phyloP scores from a whole-genome alignment of 495 filamentous ascomycete species.

The Penicillium tannophilum region DNA sequence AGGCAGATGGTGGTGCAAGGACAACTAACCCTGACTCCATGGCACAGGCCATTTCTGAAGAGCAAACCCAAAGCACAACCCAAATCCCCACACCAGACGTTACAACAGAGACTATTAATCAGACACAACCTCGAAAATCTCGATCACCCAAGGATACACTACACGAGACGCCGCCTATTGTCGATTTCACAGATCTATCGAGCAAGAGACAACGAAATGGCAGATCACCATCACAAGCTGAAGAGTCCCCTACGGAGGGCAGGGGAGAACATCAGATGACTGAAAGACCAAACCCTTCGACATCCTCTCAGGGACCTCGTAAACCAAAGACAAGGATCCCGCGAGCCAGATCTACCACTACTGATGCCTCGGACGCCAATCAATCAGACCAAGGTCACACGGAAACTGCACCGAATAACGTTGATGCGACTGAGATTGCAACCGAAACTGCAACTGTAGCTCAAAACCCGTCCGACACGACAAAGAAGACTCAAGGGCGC shows the following conservation, averaged over 20 bases:
- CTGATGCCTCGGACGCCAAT: background rate
- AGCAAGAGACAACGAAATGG: slow-evolving; percentile 20
- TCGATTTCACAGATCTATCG: background rate
- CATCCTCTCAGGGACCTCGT: background rate
- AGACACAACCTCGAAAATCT: background rate
- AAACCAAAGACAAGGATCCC: background rate
- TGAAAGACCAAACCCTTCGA: background rate
- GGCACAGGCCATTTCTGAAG: background rate
- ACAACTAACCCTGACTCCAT: slow-evolving; percentile 3
- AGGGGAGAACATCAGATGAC: background rate
- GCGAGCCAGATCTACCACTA: background rate
- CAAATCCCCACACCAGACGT: background rate
- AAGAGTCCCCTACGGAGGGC: background rate
- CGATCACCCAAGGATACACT: slow-evolving; percentile 13
- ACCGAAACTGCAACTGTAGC: background rate
- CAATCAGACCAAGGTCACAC: background rate
- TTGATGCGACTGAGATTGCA: background rate
- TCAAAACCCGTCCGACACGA: background rate
- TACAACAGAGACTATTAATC: background rate
- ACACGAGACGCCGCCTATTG: slow-evolving; percentile 9
- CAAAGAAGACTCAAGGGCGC: slow-evolving; percentile 11
- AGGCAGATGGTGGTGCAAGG: background rate
- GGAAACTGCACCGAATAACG: background rate
- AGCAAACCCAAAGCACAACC: background rate
- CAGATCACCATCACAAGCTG: slow-evolving; percentile 17